Evolutionary conservation across 108 stramenopile genomes (phyloP).

Genomic region (Stephanodiscus minutulus): DNA sequence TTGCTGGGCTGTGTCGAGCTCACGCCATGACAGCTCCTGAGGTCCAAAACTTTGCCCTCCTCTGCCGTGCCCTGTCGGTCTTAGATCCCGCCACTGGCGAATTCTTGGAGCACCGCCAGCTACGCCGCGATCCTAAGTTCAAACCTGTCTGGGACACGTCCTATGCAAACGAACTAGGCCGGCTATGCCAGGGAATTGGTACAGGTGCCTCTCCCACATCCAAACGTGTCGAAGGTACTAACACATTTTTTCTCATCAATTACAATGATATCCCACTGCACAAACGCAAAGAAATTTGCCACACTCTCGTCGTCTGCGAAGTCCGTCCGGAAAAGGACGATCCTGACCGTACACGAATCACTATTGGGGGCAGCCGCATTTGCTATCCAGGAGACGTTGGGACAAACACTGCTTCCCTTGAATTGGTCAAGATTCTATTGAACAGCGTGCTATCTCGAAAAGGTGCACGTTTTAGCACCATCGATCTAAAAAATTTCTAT

Average conservation of each 20-base stretch:
- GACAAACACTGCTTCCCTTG: conserved; percentile 1
- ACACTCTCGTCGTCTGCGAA: too few species aligned
- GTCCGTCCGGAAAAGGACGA: too few species aligned
- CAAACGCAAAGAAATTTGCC: too few species aligned
- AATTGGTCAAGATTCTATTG: not conserved
- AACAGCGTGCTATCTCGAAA: too few species aligned
- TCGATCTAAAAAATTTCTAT: too few species aligned
- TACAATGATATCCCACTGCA: not conserved
- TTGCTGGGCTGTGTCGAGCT: too few species aligned
- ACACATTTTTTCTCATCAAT: too few species aligned
- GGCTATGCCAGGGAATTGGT: not conserved
- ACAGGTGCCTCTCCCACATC: not conserved
- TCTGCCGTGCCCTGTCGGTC: not conserved
- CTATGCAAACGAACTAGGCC: conserved; percentile 1
- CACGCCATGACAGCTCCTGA: not conserved
- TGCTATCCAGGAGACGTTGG: too few species aligned
- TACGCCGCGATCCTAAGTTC: not conserved
- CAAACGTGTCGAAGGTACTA: conserved; percentile 1
- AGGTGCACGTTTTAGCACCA: too few species aligned
- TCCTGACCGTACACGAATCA: too few species aligned
- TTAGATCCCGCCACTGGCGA: not conserved
- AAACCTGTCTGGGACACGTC: too few species aligned
- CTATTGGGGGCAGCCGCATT: too few species aligned
- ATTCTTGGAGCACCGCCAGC: not conserved
- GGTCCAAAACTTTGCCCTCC: not conserved